These are phyloP conservation scores for Phragmites australis DNA, from an alignment of 176 grass and related monocot species.

Conservation along the genomic window DNA sequence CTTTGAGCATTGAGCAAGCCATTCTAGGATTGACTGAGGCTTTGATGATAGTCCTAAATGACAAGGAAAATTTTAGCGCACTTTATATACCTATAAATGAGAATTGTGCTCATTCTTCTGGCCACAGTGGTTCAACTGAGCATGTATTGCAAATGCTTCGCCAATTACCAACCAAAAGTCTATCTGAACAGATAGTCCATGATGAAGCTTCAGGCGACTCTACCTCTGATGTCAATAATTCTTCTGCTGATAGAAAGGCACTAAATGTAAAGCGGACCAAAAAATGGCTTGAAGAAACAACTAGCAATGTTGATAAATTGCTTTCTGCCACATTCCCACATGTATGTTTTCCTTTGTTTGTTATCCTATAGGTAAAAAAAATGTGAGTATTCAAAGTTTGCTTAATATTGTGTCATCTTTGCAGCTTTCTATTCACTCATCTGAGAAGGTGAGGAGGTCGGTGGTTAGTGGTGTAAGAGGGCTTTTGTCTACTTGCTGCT, in stretches of 20 bases:
- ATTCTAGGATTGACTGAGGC: constrained; percentile 83
- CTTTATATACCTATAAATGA: constrained; percentile 35
- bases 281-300: constrained; percentile 80
- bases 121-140: constrained; percentile 49
- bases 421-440: constrained; percentile 84
- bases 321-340: constrained; percentile 73
- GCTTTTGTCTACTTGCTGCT: constrained; percentile 69
- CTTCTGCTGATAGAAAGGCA: constrained; percentile 43
- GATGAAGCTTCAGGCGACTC: constrained; percentile 27
- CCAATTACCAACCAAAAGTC: constrained; percentile 52
- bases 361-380: constrained; percentile 12
- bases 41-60: constrained; percentile 79
- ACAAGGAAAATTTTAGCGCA: constrained; percentile 65
- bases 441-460: constrained; percentile 85
- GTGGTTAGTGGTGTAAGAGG: constrained; percentile 63
- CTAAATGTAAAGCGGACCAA: constrained; percentile 68
- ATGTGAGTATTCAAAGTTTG: constrained; percentile 20
- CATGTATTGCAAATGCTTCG: constrained; percentile 83
- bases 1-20: constrained; percentile 70
- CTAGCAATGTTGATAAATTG: constrained; percentile 84
- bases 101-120: constrained; percentile 6
- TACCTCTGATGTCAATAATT: constrained; percentile 17
- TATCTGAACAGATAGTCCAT: constrained; percentile 34
- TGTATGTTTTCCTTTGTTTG: constrained; percentile 44
- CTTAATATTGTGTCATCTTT: constrained; percentile 38